Evolutionary conservation across 2,329 filamentous ascomycete genomes (phyloP), one percentile per base, ranked within the genome.

Genomic region (Trichoderma gracile): DNA sequence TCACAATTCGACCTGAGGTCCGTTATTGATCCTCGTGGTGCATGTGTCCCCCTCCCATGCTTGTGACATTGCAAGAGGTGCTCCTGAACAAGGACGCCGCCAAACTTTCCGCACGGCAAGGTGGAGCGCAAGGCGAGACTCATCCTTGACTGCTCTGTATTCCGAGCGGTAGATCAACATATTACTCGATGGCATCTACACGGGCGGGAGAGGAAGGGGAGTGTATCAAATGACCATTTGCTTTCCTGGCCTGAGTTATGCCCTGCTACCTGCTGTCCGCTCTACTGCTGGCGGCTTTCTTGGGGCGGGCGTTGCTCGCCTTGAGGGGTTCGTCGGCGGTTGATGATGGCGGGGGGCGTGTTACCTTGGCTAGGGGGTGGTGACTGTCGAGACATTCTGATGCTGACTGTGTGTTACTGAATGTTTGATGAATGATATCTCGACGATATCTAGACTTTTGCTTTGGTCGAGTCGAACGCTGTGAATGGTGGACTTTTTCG

Each of bases 81-180:
- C 40, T 61, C 27, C 53, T 33, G 2, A 43, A 14, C 25, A 6
- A 33, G 45, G 14, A 25, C n/a, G 15, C 14, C n/a, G 15, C 14
- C 14, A 46, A 30, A 8, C 7, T 17, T 72, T 85, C 85, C 86
- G 86, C 86, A 86, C 84, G 86, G 85, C 85, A 82, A 86, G 86
- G 86, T 89, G 86, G 86, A 89, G 86, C 85, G 85, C 86, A 89
- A 89, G 86, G 86, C 84, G 85, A 89, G 86, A 86, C 75, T 80
- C 79, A 86, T 89, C 86, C 86, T 89, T 89, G 86, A 82, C 79
- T 81, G 83, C 86, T 88, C 84, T 89, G 86, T 89, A 89, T 89
- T 89, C 86, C 85, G 86, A 87, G 86, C 86, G 86, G 86, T 85
- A 89, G 67, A 89, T 82, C 68, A 79, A 84, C 68, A 65, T 63